phyloP scores from a whole-genome alignment of 1,139 yeast genomes.

The Yamadazyma siamensis region DNA sequence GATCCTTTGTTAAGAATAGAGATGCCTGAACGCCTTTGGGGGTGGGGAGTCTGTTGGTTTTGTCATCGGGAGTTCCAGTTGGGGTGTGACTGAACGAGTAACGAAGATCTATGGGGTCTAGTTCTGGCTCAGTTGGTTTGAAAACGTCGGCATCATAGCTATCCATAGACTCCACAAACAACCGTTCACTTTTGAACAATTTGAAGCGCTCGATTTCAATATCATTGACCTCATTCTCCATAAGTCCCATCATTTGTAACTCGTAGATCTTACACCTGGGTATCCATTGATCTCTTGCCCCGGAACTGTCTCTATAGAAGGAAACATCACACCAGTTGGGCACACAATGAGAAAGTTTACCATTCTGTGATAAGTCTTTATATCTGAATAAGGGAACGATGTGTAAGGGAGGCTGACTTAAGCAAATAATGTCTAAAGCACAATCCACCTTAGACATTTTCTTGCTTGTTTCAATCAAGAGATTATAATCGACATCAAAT shows the following conservation, averaged over 20 bases:
- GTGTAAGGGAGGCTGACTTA: slow-evolving; percentile 89
- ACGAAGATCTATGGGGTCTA: slow-evolving; percentile 5
- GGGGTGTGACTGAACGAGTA: slow-evolving; percentile 4
- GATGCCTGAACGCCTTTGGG: slow-evolving; percentile 14
- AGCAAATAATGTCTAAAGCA: slow-evolving; percentile 83
- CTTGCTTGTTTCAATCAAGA: slow-evolving; percentile 71
- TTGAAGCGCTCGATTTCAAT: slow-evolving; percentile 57
- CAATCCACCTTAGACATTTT: slow-evolving; percentile 75
- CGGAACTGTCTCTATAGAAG: slow-evolving; percentile 62
- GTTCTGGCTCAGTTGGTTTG: slow-evolving; percentile 18
- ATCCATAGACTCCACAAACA: slow-evolving; percentile 53
- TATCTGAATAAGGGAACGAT: slow-evolving; percentile 86
- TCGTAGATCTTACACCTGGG: slow-evolving; percentile 94
- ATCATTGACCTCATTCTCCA: slow-evolving; percentile 80
- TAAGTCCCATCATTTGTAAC: slow-evolving; percentile 96
- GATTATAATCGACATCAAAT: slow-evolving; percentile 84
- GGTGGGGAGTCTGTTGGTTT: slow-evolving; percentile 1
- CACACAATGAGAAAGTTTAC: slow-evolving; percentile 67
- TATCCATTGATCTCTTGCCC: slow-evolving; percentile 67
- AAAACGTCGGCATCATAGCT: slow-evolving; percentile 58
- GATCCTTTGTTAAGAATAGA: slow-evolving; percentile 9
- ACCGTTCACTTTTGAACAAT: slow-evolving; percentile 21
- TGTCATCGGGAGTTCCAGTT: not conserved
- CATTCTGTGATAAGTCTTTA: slow-evolving; percentile 29
- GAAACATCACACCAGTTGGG: slow-evolving; percentile 96